Conservation (phyloP, 2,329 filamentous ascomycete genomes). For the Fusarium sororula region DNA sequence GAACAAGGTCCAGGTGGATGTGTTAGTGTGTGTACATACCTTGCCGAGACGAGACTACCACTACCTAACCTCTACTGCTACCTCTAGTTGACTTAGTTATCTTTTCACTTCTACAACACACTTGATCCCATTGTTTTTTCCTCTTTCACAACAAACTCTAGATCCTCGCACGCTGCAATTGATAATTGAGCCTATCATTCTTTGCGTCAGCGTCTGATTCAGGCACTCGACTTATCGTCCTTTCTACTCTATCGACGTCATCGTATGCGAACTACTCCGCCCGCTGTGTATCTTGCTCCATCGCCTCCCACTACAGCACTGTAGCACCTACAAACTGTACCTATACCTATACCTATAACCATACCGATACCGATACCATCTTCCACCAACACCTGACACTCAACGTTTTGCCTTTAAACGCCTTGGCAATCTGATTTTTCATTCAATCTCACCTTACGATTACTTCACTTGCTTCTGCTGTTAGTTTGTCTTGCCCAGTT, state of each 20-base stretch:
- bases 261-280: conserved; percentile 23
- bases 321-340: neutral
- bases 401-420: conserved; percentile 36
- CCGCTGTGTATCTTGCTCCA: conserved; percentile 1
- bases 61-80: neutral
- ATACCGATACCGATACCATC: conserved; percentile 23
- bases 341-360: neutral
- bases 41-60: neutral
- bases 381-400: conserved; percentile 23
- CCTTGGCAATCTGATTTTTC: conserved; percentile 36
- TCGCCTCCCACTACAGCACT: neutral
- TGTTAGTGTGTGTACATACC: conserved; percentile 8
- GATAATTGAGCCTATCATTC: conserved; percentile 5
- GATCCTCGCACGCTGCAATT: conserved; percentile 24
- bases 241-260: conserved; percentile 25
- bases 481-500: conserved; percentile 19
- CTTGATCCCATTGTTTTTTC: conserved; percentile 21
- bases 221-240: conserved; percentile 1
- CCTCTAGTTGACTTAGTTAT: conserved; percentile 1
- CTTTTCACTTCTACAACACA: conserved; percentile 20
- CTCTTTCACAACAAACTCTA: conserved; percentile 28
- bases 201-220: conserved; percentile 1
- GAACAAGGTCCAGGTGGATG: conserved; percentile 20
- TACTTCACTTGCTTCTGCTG: conserved; percentile 17
- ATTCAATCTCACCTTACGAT: conserved; percentile 17